Percentiles rank a stretch among this genome's conserved stretches.
Evolutionary conservation across 108 stramenopile species (phyloP).

Genomic region (Nitzschia sp.): DNA sequence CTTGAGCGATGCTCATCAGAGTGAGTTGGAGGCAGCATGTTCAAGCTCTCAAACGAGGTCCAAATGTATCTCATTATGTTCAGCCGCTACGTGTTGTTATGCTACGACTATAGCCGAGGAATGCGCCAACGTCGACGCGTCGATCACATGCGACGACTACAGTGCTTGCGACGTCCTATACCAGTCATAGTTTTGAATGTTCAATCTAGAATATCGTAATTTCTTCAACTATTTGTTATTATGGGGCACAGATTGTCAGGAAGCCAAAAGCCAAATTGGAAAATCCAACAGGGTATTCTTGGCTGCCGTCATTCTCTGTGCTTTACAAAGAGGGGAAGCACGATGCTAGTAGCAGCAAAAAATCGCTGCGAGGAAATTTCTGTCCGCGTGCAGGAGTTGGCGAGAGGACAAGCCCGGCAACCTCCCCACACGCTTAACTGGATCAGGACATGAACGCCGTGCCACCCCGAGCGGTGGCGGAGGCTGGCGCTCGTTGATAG

Average conservation of each 20-base stretch:
- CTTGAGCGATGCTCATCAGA: background rate
- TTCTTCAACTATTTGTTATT: too few species aligned
- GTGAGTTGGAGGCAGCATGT: slow-evolving; percentile 6
- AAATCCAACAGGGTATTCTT: background rate
- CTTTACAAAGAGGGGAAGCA: background rate
- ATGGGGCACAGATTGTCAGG: slow-evolving; percentile 8
- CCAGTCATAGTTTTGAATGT: background rate
- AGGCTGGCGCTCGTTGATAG: slow-evolving; percentile 74
- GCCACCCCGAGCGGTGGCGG: slow-evolving; percentile 66
- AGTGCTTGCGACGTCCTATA: slow-evolving; percentile 22
- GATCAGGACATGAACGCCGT: slow-evolving; percentile 91
- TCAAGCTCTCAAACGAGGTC: background rate
- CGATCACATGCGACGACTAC: slow-evolving; percentile 17
- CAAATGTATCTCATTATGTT: slow-evolving; percentile 13
- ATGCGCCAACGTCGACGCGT: slow-evolving; percentile 18
- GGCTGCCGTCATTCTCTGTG: slow-evolving; percentile 4
- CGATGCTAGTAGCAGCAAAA: too few species aligned
- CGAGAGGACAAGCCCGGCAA: background rate
- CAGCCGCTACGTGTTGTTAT: slow-evolving; percentile 27
- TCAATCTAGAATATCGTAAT: background rate
- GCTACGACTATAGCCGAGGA: slow-evolving; percentile 1
- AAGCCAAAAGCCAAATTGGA: slow-evolving; percentile 1
- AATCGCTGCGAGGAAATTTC: background rate
- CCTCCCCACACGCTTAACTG: slow-evolving; percentile 41
- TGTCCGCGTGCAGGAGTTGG: background rate